Conservation (phyloP, 1,284 basidiomycete genomes). For the Ustilago curta region DNA sequence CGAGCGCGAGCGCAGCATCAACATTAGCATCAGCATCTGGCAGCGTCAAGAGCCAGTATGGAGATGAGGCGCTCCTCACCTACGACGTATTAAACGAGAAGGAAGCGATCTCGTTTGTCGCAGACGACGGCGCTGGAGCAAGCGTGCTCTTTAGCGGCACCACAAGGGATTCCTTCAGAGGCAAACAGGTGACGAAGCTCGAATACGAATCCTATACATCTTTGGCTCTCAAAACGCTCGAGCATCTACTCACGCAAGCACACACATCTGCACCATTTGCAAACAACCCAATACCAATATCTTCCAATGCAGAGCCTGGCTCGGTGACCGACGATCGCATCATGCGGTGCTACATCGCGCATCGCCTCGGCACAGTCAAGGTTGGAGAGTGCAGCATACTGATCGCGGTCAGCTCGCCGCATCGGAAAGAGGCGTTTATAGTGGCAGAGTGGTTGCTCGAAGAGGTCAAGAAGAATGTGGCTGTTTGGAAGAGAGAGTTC, state of each 20-base stretch:
- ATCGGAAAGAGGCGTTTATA: conserved; percentile 82
- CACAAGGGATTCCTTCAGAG: conserved; percentile 77
- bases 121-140: conserved; percentile 51
- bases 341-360: conserved; percentile 75
- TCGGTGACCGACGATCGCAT: conserved; percentile 17
- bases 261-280: conserved; percentile 34
- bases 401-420: conserved; percentile 85
- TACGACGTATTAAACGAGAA: conserved; percentile 51
- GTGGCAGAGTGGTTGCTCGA: conserved; percentile 85
- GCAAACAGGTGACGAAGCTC: conserved; percentile 78
- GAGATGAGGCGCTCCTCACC: conserved; percentile 53
- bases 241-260: conserved; percentile 25
- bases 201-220: conserved; percentile 84
- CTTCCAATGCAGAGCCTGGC: conserved; percentile 15
- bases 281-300: conserved; percentile 10
- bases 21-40: conserved; percentile 4
- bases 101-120: conserved; percentile 35
- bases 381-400: conserved; percentile 85
- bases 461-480: conserved; percentile 81
- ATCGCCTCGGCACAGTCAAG: conserved; percentile 82
- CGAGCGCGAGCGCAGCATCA: no score
- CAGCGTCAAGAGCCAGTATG: conserved; percentile 5
- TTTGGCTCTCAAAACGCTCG: conserved; percentile 79
- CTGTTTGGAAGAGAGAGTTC: conserved; percentile 90
- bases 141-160: conserved; percentile 79